A percentile compares a stretch with the other conserved stretches of the same genome.
These are phyloP conservation scores for Chalciporus piperatoides DNA, from an alignment of 1,284 basidiomycete genomes.

Conservation along the genomic window DNA sequence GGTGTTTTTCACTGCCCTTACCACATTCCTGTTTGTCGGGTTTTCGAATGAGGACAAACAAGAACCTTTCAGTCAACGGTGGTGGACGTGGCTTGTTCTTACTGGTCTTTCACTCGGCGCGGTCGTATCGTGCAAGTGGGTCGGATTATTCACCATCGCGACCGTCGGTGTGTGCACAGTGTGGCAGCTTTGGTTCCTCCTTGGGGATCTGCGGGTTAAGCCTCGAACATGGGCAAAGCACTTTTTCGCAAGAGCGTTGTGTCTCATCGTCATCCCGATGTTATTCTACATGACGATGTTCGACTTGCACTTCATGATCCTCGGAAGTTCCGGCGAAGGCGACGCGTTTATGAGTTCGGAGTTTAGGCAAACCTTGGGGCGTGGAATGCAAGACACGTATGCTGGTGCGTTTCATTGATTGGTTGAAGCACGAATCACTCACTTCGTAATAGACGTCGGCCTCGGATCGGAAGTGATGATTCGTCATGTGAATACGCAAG, in stretches of 20 bases:
- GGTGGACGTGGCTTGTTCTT: slow-evolving; percentile 94
- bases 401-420: slow-evolving; percentile 54
- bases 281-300: slow-evolving; percentile 96
- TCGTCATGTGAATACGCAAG: slow-evolving; percentile 94
- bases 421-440: slow-evolving; percentile 6
- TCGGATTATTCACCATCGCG: slow-evolving; percentile 98
- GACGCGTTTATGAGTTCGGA: slow-evolving; percentile 99
- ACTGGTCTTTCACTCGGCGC: slow-evolving; percentile 90
- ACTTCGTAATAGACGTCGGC: slow-evolving; percentile 64
- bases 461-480: slow-evolving; percentile 83
- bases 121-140: slow-evolving; percentile 96
- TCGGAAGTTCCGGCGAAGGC: slow-evolving; percentile 90
- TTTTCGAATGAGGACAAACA: slow-evolving; percentile 91
- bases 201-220: slow-evolving; percentile 84
- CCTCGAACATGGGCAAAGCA: slow-evolving; percentile 77
- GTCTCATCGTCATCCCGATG: slow-evolving; percentile 82
- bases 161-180: slow-evolving; percentile 87
- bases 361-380: slow-evolving; percentile 94
- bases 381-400: slow-evolving; percentile 89
- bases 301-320: slow-evolving; percentile 87
- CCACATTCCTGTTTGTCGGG: slow-evolving; percentile 82
- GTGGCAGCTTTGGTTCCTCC: slow-evolving; percentile 84
- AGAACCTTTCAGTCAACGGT: slow-evolving; percentile 74
- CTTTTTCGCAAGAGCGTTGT: slow-evolving; percentile 85
- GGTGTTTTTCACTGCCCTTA: slow-evolving; percentile 95